Evolutionary conservation across 2,329 filamentous ascomycete genomes (phyloP).

Genomic region (Kalaharituber pfeilii): DNA sequence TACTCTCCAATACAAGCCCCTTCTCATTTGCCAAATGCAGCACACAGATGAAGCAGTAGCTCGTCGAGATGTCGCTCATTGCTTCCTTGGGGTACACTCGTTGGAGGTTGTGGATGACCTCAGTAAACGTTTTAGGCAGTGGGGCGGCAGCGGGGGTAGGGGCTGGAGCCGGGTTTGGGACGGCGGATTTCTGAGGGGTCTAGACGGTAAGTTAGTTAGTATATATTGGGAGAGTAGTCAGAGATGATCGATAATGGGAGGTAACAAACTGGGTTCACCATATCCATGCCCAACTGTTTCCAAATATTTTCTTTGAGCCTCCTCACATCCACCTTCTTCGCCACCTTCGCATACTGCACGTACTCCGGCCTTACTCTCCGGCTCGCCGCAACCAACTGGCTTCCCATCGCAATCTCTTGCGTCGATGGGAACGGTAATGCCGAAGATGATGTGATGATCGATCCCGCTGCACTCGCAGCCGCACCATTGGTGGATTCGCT

Average conservation of each 20-base stretch:
- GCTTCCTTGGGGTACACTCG: conserved; percentile 67
- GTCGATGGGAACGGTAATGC: not conserved
- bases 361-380: conserved; percentile 48
- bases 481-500: conserved; percentile 28
- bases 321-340: conserved; percentile 54
- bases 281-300: conserved; percentile 45
- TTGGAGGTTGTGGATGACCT: conserved; percentile 78
- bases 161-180: conserved; percentile 20
- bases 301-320: conserved; percentile 53
- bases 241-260: not conserved
- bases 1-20: conserved; percentile 57
- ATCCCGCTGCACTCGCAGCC: conserved; percentile 6
- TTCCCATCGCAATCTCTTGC: conserved; percentile 34
- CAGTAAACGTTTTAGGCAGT: conserved; percentile 50
- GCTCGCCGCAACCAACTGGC: conserved; percentile 48
- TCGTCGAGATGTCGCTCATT: conserved; percentile 91
- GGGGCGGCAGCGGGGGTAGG: conserved; percentile 26
- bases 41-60: conserved; percentile 78
- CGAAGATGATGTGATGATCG: conserved; percentile 2
- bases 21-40: conserved; percentile 87
- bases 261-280: not conserved
- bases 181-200: conserved; percentile 15
- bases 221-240: no score
- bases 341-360: conserved; percentile 51
- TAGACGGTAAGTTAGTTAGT: no score